These are phyloP conservation scores for Fraxinus nigra DNA, from an alignment of 305 asterid species.

Conservation along the genomic window DNA sequence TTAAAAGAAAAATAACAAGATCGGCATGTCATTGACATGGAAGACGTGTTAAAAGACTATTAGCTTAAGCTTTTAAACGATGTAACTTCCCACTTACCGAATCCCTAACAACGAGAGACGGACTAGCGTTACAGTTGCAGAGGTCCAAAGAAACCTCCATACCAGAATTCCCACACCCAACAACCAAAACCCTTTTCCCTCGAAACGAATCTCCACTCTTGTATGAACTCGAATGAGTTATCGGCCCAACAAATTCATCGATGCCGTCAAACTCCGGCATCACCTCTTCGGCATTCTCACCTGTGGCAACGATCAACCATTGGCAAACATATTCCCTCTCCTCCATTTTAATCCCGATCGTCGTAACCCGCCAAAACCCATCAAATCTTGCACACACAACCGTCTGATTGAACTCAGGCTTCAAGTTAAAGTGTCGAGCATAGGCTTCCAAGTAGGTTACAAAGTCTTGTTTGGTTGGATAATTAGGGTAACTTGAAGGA, in stretches of 20 bases:
- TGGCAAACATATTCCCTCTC: conserved; percentile 26
- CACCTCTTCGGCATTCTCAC: conserved; percentile 41
- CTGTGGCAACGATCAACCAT: conserved; percentile 41
- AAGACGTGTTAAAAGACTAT: not conserved
- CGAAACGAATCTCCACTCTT: conserved; percentile 29
- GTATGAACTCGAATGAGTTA: conserved; percentile 30
- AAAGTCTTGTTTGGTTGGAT: conserved; percentile 35
- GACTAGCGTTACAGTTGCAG: conserved; percentile 29
- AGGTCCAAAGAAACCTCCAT: conserved; percentile 47
- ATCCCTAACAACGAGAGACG: conserved; percentile 35
- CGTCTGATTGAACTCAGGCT: conserved; percentile 21
- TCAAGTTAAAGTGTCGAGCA: conserved; percentile 21
- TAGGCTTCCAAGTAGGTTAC: conserved; percentile 31
- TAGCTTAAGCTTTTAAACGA: not conserved
- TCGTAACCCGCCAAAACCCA: conserved; percentile 29
- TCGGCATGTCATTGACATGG: not conserved
- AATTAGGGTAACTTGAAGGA: conserved; percentile 26
- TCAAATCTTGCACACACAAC: conserved; percentile 34
- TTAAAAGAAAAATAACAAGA: not conserved
- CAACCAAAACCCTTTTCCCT: conserved; percentile 35
- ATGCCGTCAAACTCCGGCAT: conserved; percentile 34
- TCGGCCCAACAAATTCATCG: conserved; percentile 26
- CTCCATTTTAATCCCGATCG: conserved; percentile 5
- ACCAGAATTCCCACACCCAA: conserved; percentile 46
- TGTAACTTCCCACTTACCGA: conserved; percentile 19